A percentile compares a stretch with the other conserved stretches of the same genome.
Conservation (phyloP, 768 basidiomycete species). For the Tephrocybe sp. region DNA sequence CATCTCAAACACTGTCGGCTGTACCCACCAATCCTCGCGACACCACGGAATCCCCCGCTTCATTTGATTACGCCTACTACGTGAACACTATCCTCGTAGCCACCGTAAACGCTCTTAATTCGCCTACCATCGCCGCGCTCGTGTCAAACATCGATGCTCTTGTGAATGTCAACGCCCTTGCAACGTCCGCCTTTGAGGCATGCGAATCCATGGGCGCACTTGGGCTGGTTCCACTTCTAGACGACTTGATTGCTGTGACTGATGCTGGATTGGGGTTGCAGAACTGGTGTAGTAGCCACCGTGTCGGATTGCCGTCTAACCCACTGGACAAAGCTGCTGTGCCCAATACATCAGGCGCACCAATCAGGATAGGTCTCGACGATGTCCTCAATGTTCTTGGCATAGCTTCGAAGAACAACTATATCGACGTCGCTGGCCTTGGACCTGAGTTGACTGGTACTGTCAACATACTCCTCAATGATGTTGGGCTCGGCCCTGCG, state of each 20-base stretch:
- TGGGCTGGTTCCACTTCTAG: slow-evolving; percentile 17
- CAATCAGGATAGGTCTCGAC: slow-evolving; percentile 13
- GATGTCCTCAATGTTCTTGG: slow-evolving; percentile 7
- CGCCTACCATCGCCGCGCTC: slow-evolving; percentile 20
- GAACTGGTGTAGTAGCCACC: slow-evolving; percentile 15
- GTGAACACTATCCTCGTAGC: slow-evolving; percentile 20
- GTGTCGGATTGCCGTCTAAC: slow-evolving; percentile 3
- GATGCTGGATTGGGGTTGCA: slow-evolving; percentile 14
- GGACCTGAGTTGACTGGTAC: slow-evolving; percentile 1
- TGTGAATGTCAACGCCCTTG: slow-evolving; percentile 19
- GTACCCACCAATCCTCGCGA: neutral
- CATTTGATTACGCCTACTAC: slow-evolving; percentile 18
- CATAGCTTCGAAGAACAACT: slow-evolving; percentile 7
- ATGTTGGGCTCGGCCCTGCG: slow-evolving; percentile 7
- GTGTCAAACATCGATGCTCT: slow-evolving; percentile 20
- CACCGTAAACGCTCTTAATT: slow-evolving; percentile 20
- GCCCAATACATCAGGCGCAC: slow-evolving; percentile 6
- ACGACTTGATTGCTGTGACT: slow-evolving; percentile 19
- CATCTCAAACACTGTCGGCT: slow-evolving; percentile 3
- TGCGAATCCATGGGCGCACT: slow-evolving; percentile 22
- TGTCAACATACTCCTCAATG: slow-evolving; percentile 5
- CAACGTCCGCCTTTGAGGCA: slow-evolving; percentile 15
- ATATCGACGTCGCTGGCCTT: slow-evolving; percentile 3
- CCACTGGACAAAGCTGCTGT: neutral
- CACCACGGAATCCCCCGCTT: slow-evolving; percentile 6